Conservation (phyloP, 345 rosid species). For the Salix arbutifolia region DNA sequence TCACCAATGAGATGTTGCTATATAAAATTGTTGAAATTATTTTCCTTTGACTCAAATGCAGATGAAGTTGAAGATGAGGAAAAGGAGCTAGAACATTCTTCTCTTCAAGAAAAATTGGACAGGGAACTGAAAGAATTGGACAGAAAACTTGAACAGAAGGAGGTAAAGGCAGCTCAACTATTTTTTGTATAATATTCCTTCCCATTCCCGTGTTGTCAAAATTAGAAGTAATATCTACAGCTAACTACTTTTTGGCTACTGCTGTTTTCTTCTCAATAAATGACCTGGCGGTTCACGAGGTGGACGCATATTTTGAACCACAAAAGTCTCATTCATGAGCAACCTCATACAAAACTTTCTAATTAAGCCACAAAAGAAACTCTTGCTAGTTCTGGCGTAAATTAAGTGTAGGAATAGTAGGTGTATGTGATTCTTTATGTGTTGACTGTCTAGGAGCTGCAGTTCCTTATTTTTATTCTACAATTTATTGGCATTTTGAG, state of each 20-base stretch:
- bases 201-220: neutral
- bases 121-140: conserved; percentile 91
- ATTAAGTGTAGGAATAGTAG: neutral
- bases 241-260: neutral
- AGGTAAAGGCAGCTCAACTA: conserved; percentile 42
- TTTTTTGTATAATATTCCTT: neutral
- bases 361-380: too few species aligned
- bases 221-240: neutral
- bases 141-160: conserved; percentile 81
- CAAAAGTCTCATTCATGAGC: neutral
- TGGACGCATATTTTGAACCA: neutral
- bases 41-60: conserved; percentile 26
- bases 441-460: neutral
- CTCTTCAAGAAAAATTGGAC: conserved; percentile 82
- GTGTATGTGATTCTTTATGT: neutral
- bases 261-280: neutral
- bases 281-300: neutral
- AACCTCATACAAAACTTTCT: neutral
- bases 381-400: neutral
- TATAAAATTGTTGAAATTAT: neutral
- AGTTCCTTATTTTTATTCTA: neutral
- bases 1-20: neutral
- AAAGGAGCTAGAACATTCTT: conserved; percentile 82
- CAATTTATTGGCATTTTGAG: neutral
- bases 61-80: conserved; percentile 66